phyloP scores from a whole-genome alignment of 805 yeast species.

The Metschnikowia matae region DNA sequence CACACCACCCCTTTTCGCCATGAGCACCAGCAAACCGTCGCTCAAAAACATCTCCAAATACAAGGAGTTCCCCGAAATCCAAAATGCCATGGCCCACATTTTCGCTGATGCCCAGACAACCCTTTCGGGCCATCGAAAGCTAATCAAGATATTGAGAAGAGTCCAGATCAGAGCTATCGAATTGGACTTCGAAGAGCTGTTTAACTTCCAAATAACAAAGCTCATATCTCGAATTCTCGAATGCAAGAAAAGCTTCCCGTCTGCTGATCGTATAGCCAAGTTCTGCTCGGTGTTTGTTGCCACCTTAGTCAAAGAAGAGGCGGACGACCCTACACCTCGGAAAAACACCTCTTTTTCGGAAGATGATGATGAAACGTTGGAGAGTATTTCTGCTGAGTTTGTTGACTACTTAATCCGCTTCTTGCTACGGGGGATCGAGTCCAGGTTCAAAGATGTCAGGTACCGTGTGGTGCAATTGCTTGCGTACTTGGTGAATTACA shows the following conservation, averaged over 20 bases:
- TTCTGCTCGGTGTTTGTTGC: constrained; percentile 59
- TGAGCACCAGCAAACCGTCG: constrained; percentile 14
- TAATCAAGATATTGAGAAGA: constrained; percentile 57
- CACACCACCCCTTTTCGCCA: neutral
- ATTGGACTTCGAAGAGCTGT: constrained; percentile 52
- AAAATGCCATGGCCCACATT: constrained; percentile 52
- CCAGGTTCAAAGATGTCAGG: constrained; percentile 72
- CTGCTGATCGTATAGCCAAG: constrained; percentile 74
- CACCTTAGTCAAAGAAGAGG: constrained; percentile 38
- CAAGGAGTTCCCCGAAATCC: constrained; percentile 8
- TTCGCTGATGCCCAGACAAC: constrained; percentile 79
- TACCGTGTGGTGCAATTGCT: constrained; percentile 74
- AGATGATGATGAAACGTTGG: constrained; percentile 38
- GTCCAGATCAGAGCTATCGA: constrained; percentile 54
- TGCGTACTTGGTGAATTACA: constrained; percentile 63
- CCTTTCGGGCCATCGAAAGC: constrained; percentile 72
- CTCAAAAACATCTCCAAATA: constrained; percentile 10
- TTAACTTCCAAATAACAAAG: constrained; percentile 56
- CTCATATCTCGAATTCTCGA: constrained; percentile 63
- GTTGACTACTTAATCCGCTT: constrained; percentile 60
- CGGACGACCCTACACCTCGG: constrained; percentile 17
- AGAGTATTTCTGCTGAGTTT: constrained; percentile 46
- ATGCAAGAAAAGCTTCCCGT: constrained; percentile 61
- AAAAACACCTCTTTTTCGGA: constrained; percentile 12
- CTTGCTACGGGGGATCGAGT: constrained; percentile 71